phyloP scores from a whole-genome alignment of 2,329 filamentous ascomycete genomes.

The Epichloe brachyelytri region DNA sequence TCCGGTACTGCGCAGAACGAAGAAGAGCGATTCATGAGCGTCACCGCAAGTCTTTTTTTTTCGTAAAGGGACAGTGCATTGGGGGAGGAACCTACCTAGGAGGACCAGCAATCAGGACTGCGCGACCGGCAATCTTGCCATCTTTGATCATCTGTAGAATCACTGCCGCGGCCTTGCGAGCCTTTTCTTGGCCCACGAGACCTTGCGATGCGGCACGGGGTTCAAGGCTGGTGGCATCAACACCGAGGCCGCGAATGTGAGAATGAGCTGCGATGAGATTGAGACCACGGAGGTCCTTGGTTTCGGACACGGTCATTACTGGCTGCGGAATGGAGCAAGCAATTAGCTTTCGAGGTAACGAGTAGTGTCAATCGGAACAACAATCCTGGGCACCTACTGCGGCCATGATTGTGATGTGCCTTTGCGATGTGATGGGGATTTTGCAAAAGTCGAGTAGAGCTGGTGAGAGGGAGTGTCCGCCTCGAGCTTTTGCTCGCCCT shows the following conservation, averaged over 20 bases:
- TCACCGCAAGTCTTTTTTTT: background rate
- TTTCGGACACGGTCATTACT: constrained; percentile 75
- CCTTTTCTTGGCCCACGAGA: constrained; percentile 91
- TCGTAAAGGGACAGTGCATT: background rate
- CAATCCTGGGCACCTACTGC: constrained; percentile 28
- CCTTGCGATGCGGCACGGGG: constrained; percentile 79
- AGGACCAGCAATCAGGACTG: constrained; percentile 87
- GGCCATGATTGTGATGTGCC: constrained; percentile 29
- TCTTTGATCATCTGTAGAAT: constrained; percentile 99
- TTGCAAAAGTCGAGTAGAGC: constrained; percentile 1
- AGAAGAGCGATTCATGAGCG: background rate
- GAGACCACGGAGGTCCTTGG: constrained; percentile 87
- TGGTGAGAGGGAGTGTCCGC: background rate
- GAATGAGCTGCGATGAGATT: constrained; percentile 98
- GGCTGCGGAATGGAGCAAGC: constrained; percentile 25
- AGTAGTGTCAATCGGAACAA: background rate
- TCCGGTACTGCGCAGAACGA: constrained; percentile 54
- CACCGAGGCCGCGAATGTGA: constrained; percentile 89
- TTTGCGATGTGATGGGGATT: background rate
- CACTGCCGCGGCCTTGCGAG: constrained; percentile 87
- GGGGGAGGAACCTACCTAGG: constrained; percentile 44
- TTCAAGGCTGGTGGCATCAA: constrained; percentile 83
- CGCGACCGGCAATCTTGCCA: constrained; percentile 92
- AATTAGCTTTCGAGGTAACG: background rate
- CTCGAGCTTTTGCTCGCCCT: constrained; percentile 2